Percentiles rank a stretch among this genome's conserved stretches.
These are phyloP conservation scores for Ceratocystis lukuohia DNA, from an alignment of 2,329 filamentous ascomycete genomes.

Conservation along the genomic window DNA sequence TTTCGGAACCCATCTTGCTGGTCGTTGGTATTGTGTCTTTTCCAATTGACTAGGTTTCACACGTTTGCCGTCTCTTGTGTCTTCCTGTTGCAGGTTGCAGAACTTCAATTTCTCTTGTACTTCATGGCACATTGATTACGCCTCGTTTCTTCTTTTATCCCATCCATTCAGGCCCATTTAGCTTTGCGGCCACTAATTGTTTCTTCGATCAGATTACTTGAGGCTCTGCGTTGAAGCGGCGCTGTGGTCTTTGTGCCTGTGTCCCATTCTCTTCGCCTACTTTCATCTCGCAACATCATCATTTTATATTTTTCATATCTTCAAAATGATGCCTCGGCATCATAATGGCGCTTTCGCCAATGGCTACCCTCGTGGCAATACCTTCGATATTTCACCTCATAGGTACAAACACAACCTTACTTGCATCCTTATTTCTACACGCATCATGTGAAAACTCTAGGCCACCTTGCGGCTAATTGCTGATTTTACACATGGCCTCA, in stretches of 20 bases:
- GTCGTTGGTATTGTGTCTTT: constrained; percentile 15
- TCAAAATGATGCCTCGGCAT: constrained; percentile 77
- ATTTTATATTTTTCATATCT: constrained; percentile 21
- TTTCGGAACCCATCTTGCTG: constrained; percentile 2
- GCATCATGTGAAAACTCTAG: neutral
- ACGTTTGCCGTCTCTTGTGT: neutral
- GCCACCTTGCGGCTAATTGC: constrained; percentile 8
- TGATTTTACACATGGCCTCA: neutral
- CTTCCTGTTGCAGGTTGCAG: neutral
- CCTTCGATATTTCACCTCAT: constrained; percentile 80
- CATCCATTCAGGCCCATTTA: neutral
- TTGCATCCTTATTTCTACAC: neutral
- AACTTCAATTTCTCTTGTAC: neutral
- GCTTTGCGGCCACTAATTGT: neutral
- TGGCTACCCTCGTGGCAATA: constrained; percentile 64
- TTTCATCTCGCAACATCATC: neutral
- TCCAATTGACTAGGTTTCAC: constrained; percentile 4
- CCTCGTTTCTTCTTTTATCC: neutral
- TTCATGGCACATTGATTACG: neutral
- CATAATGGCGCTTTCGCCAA: constrained; percentile 62
- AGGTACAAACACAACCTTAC: constrained; percentile 42
- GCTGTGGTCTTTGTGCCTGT: neutral
- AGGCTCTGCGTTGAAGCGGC: neutral
- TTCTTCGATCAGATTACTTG: neutral
- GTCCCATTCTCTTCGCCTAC: neutral